phyloP scores from a whole-genome alignment of 2,329 filamentous ascomycete genomes.

The Aureobasidium sp. region DNA sequence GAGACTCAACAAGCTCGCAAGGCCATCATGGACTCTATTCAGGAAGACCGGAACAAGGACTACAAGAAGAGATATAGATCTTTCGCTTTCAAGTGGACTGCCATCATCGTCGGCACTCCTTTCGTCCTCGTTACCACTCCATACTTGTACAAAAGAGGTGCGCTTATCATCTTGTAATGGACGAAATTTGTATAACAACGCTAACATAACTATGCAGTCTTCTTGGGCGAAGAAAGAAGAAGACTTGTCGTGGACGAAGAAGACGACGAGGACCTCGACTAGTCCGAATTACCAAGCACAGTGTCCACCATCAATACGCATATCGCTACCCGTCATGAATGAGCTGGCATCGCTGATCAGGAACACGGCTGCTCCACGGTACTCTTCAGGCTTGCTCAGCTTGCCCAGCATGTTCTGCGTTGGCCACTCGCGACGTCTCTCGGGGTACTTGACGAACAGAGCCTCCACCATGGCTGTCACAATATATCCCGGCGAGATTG shows the following conservation, averaged over 20 bases:
- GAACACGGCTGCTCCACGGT: constrained; percentile 34
- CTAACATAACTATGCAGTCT: constrained; percentile 4
- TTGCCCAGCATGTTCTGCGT: constrained; percentile 73
- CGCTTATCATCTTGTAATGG: not conserved
- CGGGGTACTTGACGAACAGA: constrained; percentile 69
- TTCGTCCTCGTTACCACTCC: not conserved
- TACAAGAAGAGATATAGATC: not conserved
- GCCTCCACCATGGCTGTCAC: constrained; percentile 76
- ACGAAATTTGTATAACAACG: not conserved
- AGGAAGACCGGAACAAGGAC: not conserved
- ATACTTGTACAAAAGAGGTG: constrained; percentile 10
- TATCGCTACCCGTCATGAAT: constrained; percentile 51
- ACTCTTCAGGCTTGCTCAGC: constrained; percentile 32
- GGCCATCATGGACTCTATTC: not conserved
- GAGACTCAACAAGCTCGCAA: not conserved
- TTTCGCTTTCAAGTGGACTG: not conserved
- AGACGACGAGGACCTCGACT: constrained; percentile 4
- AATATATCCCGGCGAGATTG: constrained; percentile 73
- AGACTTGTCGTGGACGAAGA: not conserved
- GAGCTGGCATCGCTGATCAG: constrained; percentile 38
- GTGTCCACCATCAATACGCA: constrained; percentile 50
- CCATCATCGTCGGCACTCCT: not conserved
- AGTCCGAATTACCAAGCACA: constrained; percentile 40
- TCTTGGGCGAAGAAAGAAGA: constrained; percentile 7
- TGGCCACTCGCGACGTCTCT: constrained; percentile 61